These are phyloP conservation scores for Alternaria sp. DNA, from an alignment of 2,329 filamentous ascomycete species.

Conservation along the genomic window DNA sequence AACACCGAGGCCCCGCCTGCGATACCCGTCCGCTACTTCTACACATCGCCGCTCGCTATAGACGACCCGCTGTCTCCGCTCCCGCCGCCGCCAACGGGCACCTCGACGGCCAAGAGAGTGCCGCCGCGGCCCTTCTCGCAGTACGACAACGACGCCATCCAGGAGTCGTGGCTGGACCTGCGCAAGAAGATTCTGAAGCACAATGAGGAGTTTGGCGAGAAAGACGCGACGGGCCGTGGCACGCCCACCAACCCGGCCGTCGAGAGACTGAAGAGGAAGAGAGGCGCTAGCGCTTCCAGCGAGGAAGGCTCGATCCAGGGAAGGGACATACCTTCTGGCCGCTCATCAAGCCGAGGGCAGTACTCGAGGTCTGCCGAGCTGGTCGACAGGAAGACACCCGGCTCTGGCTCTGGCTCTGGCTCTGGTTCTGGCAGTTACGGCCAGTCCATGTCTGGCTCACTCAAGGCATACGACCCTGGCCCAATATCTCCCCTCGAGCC, in stretches of 20 bases:
- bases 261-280: slow-evolving; percentile 46
- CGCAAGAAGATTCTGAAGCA: slow-evolving; percentile 59
- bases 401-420: slow-evolving; percentile 41
- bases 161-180: slow-evolving; percentile 77
- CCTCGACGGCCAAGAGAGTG: slow-evolving; percentile 60
- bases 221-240: slow-evolving; percentile 30
- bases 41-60: slow-evolving; percentile 81
- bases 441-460: slow-evolving; percentile 36
- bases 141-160: slow-evolving; percentile 80
- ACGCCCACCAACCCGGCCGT: slow-evolving; percentile 47
- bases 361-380: slow-evolving; percentile 45
- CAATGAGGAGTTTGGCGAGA: slow-evolving; percentile 51
- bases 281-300: slow-evolving; percentile 40
- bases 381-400: slow-evolving; percentile 29
- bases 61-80: slow-evolving; percentile 84
- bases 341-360: slow-evolving; percentile 32
- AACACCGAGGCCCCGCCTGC: slow-evolving; percentile 45
- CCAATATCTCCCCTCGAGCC: slow-evolving; percentile 42
- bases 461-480: slow-evolving; percentile 42
- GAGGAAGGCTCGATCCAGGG: slow-evolving; percentile 33
- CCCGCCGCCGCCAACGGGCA: slow-evolving; percentile 61
- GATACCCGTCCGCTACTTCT: slow-evolving; percentile 72
- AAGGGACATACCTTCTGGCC: slow-evolving; percentile 40
- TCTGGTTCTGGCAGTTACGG: slow-evolving; percentile 34
- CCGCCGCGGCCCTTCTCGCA: slow-evolving; percentile 80